A percentile compares a stretch with the other conserved stretches of the same genome.
Conservation (phyloP, 495 filamentous ascomycete species). For the Chaetomidium leptoderma region DNA sequence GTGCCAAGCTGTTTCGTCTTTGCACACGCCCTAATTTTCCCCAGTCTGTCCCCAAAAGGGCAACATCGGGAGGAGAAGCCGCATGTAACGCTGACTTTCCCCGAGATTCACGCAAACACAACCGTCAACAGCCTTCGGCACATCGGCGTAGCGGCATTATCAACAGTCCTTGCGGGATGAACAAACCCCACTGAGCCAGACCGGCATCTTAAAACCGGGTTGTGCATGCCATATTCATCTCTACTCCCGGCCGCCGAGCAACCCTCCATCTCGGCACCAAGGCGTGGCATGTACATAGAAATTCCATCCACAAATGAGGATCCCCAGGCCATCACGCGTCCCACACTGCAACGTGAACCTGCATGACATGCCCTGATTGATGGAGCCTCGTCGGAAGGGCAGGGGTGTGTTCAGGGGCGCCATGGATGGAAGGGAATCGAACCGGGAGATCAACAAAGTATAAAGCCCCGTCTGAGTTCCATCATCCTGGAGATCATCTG, state of each 20-base stretch:
- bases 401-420: neutral
- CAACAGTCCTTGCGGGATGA: neutral
- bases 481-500: neutral
- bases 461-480: neutral
- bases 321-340: neutral
- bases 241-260: constrained; percentile 9
- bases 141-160: constrained; percentile 8
- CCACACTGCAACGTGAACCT: neutral
- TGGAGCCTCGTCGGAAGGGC: neutral
- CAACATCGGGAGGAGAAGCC: constrained; percentile 18
- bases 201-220: constrained; percentile 13
- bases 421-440: neutral
- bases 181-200: neutral
- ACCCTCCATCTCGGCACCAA: neutral
- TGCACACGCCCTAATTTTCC: neutral
- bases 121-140: neutral
- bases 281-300: neutral
- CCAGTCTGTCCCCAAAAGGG: constrained; percentile 6
- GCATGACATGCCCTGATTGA: constrained; percentile 10
- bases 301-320: neutral
- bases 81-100: constrained; percentile 8
- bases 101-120: neutral
- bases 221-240: constrained; percentile 5
- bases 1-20: constrained; percentile 16
- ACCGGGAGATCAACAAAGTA: constrained; percentile 13